Evolutionary conservation across 495 filamentous ascomycete genomes (phyloP).

Genomic region (Trichocladium antarcticum): DNA sequence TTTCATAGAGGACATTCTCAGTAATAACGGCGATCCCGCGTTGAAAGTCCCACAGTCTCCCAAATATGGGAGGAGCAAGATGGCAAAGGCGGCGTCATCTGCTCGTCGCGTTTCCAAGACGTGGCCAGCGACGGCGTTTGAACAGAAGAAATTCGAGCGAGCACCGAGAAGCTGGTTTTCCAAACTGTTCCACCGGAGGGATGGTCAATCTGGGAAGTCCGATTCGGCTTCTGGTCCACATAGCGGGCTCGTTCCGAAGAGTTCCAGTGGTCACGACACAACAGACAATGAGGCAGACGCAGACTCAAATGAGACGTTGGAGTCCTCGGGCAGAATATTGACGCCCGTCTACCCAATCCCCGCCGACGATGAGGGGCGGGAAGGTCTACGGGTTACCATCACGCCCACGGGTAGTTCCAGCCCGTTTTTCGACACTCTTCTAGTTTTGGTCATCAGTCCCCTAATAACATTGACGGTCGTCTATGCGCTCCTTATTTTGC

Average conservation of each 20-base stretch:
- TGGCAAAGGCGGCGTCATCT: slow-evolving; percentile 22
- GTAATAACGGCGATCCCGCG: slow-evolving; percentile 40
- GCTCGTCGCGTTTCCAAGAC: slow-evolving; percentile 1
- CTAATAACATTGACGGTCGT: slow-evolving; percentile 86
- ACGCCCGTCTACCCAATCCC: slow-evolving; percentile 11
- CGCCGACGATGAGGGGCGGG: slow-evolving; percentile 40
- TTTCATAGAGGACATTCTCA: slow-evolving; percentile 43
- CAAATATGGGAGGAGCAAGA: slow-evolving; percentile 33
- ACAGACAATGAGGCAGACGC: slow-evolving; percentile 20
- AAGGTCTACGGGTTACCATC: slow-evolving; percentile 91
- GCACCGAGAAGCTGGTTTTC: slow-evolving; percentile 43
- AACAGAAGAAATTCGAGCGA: slow-evolving; percentile 4
- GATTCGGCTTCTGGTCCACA: slow-evolving; percentile 17
- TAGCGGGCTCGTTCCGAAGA: slow-evolving; percentile 32
- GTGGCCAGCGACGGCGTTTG: slow-evolving; percentile 3
- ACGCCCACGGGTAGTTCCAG: slow-evolving; percentile 84
- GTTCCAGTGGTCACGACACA: slow-evolving; percentile 38
- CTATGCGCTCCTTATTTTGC: slow-evolving; percentile 76
- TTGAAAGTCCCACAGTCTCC: slow-evolving; percentile 40
- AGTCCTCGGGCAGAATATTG: not conserved
- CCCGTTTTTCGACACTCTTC: slow-evolving; percentile 89
- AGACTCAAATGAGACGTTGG: not conserved
- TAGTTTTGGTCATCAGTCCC: slow-evolving; percentile 87
- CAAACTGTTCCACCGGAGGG: slow-evolving; percentile 42
- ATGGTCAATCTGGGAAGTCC: no score